Evolutionary conservation across 805 yeast genomes (phyloP).

Genomic region (Yamadazyma paraphyllophila): DNA sequence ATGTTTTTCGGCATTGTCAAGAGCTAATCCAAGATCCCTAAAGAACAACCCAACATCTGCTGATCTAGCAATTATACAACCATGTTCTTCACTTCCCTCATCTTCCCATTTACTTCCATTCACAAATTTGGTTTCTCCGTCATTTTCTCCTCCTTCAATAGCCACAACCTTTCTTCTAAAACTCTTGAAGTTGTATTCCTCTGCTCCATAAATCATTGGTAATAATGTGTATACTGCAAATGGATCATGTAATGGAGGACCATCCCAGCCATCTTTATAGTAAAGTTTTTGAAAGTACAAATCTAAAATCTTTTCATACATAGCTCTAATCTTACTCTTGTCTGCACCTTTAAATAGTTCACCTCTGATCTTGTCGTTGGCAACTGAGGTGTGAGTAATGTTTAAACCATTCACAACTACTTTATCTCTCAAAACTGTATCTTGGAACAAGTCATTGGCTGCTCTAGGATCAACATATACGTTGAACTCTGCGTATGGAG

Average conservation of each 20-base stretch:
- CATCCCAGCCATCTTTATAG: slow-evolving; percentile 27
- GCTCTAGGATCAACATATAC: slow-evolving; percentile 75
- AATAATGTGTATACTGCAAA: slow-evolving; percentile 62
- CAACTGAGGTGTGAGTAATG: slow-evolving; percentile 64
- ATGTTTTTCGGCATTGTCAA: slow-evolving; percentile 18
- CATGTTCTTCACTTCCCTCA: slow-evolving; percentile 15
- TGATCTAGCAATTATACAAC: slow-evolving; percentile 17
- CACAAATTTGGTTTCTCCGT: slow-evolving; percentile 26
- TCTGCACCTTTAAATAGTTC: slow-evolving; percentile 26
- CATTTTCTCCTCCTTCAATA: slow-evolving; percentile 24
- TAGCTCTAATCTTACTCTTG: slow-evolving; percentile 37
- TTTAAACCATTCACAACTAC: slow-evolving; percentile 63
- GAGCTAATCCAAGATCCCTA: slow-evolving; percentile 16
- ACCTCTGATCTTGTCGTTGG: slow-evolving; percentile 27
- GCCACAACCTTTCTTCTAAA: slow-evolving; percentile 25
- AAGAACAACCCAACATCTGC: slow-evolving; percentile 18
- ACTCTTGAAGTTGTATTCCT: slow-evolving; percentile 22
- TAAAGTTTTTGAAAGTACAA: slow-evolving; percentile 16
- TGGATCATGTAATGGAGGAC: slow-evolving; percentile 84
- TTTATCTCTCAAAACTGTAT: slow-evolving; percentile 45
- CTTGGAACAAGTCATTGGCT: slow-evolving; percentile 54
- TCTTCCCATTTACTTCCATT: slow-evolving; percentile 13
- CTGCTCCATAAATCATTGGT: slow-evolving; percentile 33
- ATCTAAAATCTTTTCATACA: slow-evolving; percentile 22
- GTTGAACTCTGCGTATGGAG: slow-evolving; percentile 70